These are phyloP conservation scores for Nitzschia sp. DNA, from an alignment of 108 stramenopile genomes.

Conservation along the genomic window DNA sequence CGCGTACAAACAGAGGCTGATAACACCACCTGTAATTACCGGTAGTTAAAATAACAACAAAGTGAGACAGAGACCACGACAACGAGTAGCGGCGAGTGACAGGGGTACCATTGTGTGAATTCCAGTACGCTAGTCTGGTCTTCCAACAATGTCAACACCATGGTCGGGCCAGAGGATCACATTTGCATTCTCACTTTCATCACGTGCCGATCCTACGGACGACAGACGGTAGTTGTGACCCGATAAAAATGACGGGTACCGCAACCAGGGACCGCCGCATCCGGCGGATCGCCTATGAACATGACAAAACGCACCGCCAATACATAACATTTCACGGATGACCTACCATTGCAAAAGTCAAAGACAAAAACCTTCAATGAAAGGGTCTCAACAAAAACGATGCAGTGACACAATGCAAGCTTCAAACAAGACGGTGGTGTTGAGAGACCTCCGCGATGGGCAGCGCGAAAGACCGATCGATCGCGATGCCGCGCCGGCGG, in stretches of 20 bases:
- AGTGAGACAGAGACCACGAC: too few relatives aligned
- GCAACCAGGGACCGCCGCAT: not conserved
- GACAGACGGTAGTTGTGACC: slow-evolving; percentile 21
- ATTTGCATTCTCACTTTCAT: not conserved
- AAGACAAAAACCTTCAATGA: not conserved
- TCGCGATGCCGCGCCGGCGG: too few relatives aligned
- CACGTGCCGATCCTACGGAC: not conserved
- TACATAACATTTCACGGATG: not conserved
- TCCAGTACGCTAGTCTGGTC: too few relatives aligned
- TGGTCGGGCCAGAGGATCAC: not conserved
- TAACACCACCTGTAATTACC: slow-evolving; percentile 75
- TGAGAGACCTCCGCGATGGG: too few relatives aligned
- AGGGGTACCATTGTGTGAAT: too few relatives aligned
- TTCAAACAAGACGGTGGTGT: too few relatives aligned
- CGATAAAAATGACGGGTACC: slow-evolving; percentile 11
- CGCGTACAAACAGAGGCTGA: slow-evolving; percentile 81
- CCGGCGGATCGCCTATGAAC: not conserved
- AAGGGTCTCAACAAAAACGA: not conserved
- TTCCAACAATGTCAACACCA: too few relatives aligned
- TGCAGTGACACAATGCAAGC: not conserved
- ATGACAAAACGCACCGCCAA: not conserved
- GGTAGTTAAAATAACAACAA: too few relatives aligned
- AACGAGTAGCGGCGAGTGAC: too few relatives aligned
- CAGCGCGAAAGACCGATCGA: too few relatives aligned
- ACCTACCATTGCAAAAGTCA: not conserved